Base-by-base conservation (phyloP, 176 grass and related monocot genomes). In the Triticum dicoccoides region DNA sequence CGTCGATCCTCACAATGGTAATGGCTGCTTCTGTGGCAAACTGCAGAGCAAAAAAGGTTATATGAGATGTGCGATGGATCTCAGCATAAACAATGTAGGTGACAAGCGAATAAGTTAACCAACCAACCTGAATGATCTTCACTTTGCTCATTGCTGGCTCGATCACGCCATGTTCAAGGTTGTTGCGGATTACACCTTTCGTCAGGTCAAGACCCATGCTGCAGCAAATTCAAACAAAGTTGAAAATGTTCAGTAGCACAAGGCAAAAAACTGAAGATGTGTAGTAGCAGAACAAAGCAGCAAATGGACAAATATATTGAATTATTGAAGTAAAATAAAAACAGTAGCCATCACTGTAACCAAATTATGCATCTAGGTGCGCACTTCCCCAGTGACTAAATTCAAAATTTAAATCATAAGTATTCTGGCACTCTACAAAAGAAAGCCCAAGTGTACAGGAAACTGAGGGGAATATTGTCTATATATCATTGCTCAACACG, bases 91-190 rank as follows among this genome's bases (percentile, higher is more conserved):
- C 45, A 49, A 49, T 49, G 45, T 49, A 4, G 45, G 45, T 14
- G 45, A 49, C 45, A 49, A 49, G 45, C 45, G 12, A 49, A 14
- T 1, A 49, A 14, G 45, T 14, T 49, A 5, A 49, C 45, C 24
- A n/a, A 75, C 78, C 11, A 8, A 91, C 85, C 85, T 91, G 90
- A 33, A 98, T 90, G 80, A 95, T 98, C 84, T 98, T 98, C 20
- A 98, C 93, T 95, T 98, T 98, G 86, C 91, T 95, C 93, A 98
- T 98, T 51, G 96, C 88, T 56, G 96, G 93, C 76, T 98, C 96
- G 37, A 98, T 98, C 33, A 98, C 96, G 61, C 96, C 96, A 58
- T 89, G 89, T 82, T 95, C 96, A 6, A 95, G 84, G 66, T 98
- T 98, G 86, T 95, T 95, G 69, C 93, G 91, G 63, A 92, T 94